Percentiles rank a stretch among this genome's conserved stretches.
phyloP scores from a whole-genome alignment of 345 rosid species.

The Nasturtium officinale region DNA sequence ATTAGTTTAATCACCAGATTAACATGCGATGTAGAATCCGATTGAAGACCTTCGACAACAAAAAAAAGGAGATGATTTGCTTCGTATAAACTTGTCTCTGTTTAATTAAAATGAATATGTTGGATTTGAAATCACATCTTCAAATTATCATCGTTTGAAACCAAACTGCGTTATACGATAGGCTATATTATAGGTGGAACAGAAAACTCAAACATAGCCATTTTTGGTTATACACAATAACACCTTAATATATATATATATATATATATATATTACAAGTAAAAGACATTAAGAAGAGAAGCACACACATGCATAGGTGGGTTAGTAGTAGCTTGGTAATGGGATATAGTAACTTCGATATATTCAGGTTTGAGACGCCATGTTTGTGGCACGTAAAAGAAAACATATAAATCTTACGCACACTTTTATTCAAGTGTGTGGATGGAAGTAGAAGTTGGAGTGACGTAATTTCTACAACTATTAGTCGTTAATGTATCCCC shows the following conservation, averaged over 20 bases:
- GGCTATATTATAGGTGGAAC: background rate
- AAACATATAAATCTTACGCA: background rate
- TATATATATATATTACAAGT: too few relatives aligned
- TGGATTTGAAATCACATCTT: background rate
- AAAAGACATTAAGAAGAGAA: background rate
- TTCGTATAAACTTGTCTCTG: background rate
- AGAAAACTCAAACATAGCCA: background rate
- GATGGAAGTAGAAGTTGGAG: conserved; percentile 20
- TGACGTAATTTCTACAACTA: conserved; percentile 25
- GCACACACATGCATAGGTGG: background rate
- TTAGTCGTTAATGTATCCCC: background rate
- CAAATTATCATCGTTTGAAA: background rate
- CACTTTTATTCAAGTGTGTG: conserved; percentile 23
- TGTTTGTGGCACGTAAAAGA: background rate
- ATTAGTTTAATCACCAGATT: too few relatives aligned
- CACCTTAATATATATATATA: too few relatives aligned
- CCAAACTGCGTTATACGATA: background rate
- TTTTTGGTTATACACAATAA: background rate
- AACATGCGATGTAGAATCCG: background rate
- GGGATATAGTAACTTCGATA: too few relatives aligned
- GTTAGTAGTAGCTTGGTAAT: background rate
- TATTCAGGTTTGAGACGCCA: background rate
- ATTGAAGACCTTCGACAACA: background rate
- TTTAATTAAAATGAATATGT: background rate
- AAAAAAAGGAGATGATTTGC: background rate